Evolutionary conservation across 148 eudicot genomes (phyloP), one percentile per base, ranked within the genome.

Genomic region (Vaccinium darrowii): DNA sequence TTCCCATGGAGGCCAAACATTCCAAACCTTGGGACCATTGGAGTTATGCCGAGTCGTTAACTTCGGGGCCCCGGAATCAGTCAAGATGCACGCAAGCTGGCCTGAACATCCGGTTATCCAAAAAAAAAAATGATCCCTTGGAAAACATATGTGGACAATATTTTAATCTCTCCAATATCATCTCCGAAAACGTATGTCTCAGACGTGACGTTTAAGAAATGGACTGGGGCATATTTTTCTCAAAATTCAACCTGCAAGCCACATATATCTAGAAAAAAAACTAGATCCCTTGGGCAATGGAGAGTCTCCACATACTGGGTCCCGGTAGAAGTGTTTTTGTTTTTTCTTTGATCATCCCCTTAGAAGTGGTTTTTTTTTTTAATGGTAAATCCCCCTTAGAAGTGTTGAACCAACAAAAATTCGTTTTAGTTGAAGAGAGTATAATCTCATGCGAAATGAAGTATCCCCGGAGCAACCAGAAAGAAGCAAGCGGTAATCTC

Each of bases 401-500:
- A 56, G 63, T 16, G 63, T 58, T 62, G 67, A 60, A 62, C 67
- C 11, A 21, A 21, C 25, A 62, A 58, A 58, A 62, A 7, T 21
- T 62, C n/a, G 27, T 21, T 62, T 62, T 8, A 9, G 7, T 19
- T 10, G 11, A 51, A 62, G 67, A 62, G 11, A 21, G 67, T 7
- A 62, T 21, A 62, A 21, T 62, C 11, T 21, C 25, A 62, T 62
- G 12, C 67, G 21, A 62, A 62, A 21, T 62, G 67, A 62, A 21
- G 67, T 21, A 62, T 62, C 27, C 67, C 67, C 67, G 8, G 11
- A 62, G 67, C 67, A 21, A 62, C 25, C 4, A 62, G 67, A 23
- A 62, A 62, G 12, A 58, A 58, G 9, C n/a, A 58, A 58, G 19
- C 2, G 2, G 3, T 62, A 62, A 58, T 80, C 98, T 89, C 79